Base-by-base conservation (phyloP, 192 early-diverging fungal species). In the Coemansia sp. region DNA sequence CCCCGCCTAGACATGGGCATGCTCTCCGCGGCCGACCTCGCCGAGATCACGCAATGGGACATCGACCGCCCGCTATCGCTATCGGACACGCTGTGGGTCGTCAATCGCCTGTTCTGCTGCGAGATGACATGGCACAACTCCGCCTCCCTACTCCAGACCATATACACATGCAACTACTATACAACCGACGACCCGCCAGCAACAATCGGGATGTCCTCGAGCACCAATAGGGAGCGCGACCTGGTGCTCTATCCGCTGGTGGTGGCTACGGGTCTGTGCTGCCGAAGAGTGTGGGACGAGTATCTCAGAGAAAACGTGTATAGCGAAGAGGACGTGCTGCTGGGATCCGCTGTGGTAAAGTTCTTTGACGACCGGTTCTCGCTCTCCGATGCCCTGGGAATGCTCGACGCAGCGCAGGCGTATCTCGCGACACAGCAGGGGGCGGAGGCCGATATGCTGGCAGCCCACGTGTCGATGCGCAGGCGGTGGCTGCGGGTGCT, bases 1-100 rank as follows among this genome's bases (percentile, higher is more conserved):
- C 59, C 78, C 9, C 73, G 70, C 36, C 60, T 81, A 33, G 78
- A 81, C 70, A 81, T 76, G 78, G 78, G 78, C 36, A 69, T 81
- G 70, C 63, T 73, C 20, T 61, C 63, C 0, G 40, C 28, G 0
- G 60, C 51, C 13, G 70, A 75, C 70, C n/a, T 50, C 2, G 60
- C 26, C 6, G 69, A 71, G 57, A 75, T 69, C 20, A 55, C 59
- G 14, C 62, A 65, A 6, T 81, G 78, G 78, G 78, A 81, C 45
- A 45, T 73, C 0, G 24, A 39, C 10, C 45, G 73, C 9, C 3
- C 2, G 14, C 60, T 81, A 24, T 67, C 63, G 8, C 42, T 76
- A 13, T 14, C 23, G 0, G 66, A 80, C 28, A 43, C 58, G 3
- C 62, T 71, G 59, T 80, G 77, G 77, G 65, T 80, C 21, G 34